Conservation (phyloP, 352 stramenopile genomes). For the Globisporangium orthogonon region DNA sequence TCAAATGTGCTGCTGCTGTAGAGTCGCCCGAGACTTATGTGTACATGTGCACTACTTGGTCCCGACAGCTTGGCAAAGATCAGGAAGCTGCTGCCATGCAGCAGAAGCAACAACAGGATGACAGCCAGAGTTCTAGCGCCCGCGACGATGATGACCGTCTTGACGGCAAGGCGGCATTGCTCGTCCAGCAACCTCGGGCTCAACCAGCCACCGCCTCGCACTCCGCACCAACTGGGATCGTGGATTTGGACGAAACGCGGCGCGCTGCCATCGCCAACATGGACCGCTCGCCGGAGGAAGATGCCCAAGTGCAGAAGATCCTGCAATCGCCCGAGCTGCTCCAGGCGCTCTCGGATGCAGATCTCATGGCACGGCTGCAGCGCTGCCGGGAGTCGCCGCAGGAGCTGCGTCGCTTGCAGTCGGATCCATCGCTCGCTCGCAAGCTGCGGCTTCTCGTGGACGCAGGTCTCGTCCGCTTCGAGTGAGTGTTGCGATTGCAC, state of each 20-base stretch:
- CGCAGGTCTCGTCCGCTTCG: conserved; percentile 52
- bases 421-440: conserved; percentile 33
- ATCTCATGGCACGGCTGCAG: conserved; percentile 51
- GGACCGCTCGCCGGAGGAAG: conserved; percentile 46
- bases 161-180: background rate
- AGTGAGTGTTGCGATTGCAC: conserved; percentile 4
- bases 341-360: conserved; percentile 43
- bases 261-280: conserved; percentile 55
- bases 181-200: background rate
- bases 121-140: background rate
- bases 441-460: conserved; percentile 55
- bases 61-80: conserved; percentile 32
- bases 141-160: background rate
- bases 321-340: conserved; percentile 59
- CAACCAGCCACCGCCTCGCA: background rate
- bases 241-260: conserved; percentile 48
- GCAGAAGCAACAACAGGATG: no score
- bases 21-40: background rate
- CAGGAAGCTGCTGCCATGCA: conserved; percentile 7
- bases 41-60: no score
- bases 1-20: background rate
- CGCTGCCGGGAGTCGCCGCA: conserved; percentile 31
- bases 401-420: conserved; percentile 29
- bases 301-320: conserved; percentile 62
- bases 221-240: conserved; percentile 19